Evolutionary conservation across 2,329 filamentous ascomycete genomes (phyloP), one percentile per base, ranked within the genome.

Genomic region (Stagonosporopsis tanaceti): DNA sequence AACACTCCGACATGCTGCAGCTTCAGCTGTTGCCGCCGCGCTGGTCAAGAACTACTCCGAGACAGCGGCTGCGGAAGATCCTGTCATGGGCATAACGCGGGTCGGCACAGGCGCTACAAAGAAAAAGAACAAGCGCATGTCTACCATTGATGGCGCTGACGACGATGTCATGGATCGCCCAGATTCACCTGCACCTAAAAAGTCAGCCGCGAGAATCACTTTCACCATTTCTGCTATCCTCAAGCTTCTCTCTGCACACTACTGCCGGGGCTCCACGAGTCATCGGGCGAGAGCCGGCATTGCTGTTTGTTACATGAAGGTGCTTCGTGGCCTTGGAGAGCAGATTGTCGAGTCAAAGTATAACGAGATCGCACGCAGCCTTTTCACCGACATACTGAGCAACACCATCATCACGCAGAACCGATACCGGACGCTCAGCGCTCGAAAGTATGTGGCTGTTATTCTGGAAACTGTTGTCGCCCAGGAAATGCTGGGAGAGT

Each of bases 381-480:
- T 98, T 30, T 89, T 95, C 7, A 80, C 87, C 25, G 93, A 98
- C 53, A 75, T 99, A 5, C 81, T 98, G 53, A 90, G 90, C 57
- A 87, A 92, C 69, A 81, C 85, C 3, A 90, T 85, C 51, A 89
- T 97, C 59, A 84, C 84, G 48, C 90, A 92, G 72, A 96, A 97
- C 72, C 89, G 94, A 38, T 97, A 97, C 75, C 89, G 94, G 17
- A 84, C 96, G 15, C 82, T 99, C 15, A 89, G 92, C 58, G 91
- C 92, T 2, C 86, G 95, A 53, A 92, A 90, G 72, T 96, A 94
- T 66, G 87, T 97, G 14, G 89, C 92, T 62, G 89, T 90, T 35
- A 85, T 97, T 45, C 80, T 99, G 11, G 92, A 96, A 68, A 90
- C 93, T 57, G 87, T 95, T 7, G 84, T 98, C 62, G 92, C 92